A percentile compares a stretch with the other conserved stretches of the same genome.
phyloP scores from a whole-genome alignment of 164 flowering plant genomes.

The Aristolochia contorta region DNA sequence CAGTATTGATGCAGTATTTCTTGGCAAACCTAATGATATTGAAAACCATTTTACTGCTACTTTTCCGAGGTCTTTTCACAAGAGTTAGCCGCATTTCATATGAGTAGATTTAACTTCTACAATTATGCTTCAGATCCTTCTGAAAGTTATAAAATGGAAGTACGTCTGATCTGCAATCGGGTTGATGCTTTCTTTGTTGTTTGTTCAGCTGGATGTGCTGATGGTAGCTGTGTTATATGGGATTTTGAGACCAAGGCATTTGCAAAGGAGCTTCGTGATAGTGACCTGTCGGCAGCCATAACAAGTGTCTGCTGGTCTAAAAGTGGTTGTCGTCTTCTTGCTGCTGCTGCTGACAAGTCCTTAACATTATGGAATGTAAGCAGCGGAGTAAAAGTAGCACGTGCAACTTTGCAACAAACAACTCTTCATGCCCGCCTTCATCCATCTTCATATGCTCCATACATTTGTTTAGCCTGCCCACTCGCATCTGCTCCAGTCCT shows the following conservation, averaged over 20 bases:
- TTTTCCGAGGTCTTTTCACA: too few species aligned
- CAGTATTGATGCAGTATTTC: too few species aligned
- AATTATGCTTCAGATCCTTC: too few species aligned
- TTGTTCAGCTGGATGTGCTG: constrained; percentile 82
- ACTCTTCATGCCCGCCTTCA: constrained; percentile 79
- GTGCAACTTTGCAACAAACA: constrained; percentile 51
- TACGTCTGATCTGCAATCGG: too few species aligned
- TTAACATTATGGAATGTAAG: constrained; percentile 86
- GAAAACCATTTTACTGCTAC: too few species aligned
- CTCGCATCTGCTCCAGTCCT: constrained; percentile 87
- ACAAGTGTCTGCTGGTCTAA: constrained; percentile 97
- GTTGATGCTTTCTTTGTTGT: not conserved
- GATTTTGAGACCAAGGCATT: constrained; percentile 94
- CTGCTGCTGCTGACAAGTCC: constrained; percentile 84
- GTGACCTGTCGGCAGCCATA: constrained; percentile 56
- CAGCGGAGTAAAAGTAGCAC: constrained; percentile 60
- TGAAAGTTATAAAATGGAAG: too few species aligned
- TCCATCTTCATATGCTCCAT: constrained; percentile 66
- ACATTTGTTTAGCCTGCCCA: constrained; percentile 81
- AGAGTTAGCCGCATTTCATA: too few species aligned
- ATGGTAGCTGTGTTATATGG: constrained; percentile 93
- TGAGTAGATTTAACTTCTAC: too few species aligned
- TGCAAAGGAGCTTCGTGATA: constrained; percentile 81
- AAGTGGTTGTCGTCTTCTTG: constrained; percentile 73
- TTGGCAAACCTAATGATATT: too few species aligned